phyloP scores from a whole-genome alignment of 2,329 filamentous ascomycete genomes.

The Colletotrichum trifolii region DNA sequence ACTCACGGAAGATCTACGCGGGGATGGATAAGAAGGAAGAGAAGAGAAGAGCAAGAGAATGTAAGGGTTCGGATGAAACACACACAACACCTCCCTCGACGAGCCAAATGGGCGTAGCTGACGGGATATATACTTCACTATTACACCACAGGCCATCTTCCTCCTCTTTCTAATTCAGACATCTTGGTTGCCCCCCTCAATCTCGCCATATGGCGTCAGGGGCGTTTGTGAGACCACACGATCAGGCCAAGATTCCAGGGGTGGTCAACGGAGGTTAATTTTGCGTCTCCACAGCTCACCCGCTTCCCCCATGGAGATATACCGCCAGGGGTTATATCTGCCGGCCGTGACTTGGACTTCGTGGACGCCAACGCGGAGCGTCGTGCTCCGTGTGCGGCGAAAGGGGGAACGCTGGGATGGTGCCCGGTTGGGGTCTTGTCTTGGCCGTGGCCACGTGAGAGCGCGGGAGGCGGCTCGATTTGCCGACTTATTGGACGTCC shows the following conservation, averaged over 20 bases:
- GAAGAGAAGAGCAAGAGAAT: not conserved
- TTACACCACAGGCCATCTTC: not conserved
- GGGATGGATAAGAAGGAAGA: not conserved
- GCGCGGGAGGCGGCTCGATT: not conserved
- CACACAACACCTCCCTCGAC: not conserved
- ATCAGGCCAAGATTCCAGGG: slow-evolving; percentile 21
- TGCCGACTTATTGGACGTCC: not conserved
- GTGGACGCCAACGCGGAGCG: slow-evolving; percentile 13
- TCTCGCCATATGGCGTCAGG: slow-evolving; percentile 12
- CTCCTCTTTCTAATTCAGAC: slow-evolving; percentile 2
- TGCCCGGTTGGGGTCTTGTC: not conserved
- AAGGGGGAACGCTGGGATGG: slow-evolving; percentile 3
- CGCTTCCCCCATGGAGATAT: slow-evolving; percentile 10
- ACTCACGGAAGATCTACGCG: slow-evolving; percentile 13
- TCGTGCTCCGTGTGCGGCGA: slow-evolving; percentile 25
- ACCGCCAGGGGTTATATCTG: slow-evolving; percentile 1
- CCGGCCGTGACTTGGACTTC: slow-evolving; percentile 11
- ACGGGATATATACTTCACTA: slow-evolving; percentile 10
- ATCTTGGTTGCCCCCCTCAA: not conserved
- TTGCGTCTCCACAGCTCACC: slow-evolving; percentile 21
- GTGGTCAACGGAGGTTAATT: slow-evolving; percentile 10
- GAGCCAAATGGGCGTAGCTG: not conserved
- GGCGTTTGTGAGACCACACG: not conserved
- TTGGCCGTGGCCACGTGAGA: slow-evolving; percentile 1
- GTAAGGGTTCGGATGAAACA: not conserved